Evolutionary conservation across 257 asterid species (phyloP).

Genomic region (Primulina eburnea): DNA sequence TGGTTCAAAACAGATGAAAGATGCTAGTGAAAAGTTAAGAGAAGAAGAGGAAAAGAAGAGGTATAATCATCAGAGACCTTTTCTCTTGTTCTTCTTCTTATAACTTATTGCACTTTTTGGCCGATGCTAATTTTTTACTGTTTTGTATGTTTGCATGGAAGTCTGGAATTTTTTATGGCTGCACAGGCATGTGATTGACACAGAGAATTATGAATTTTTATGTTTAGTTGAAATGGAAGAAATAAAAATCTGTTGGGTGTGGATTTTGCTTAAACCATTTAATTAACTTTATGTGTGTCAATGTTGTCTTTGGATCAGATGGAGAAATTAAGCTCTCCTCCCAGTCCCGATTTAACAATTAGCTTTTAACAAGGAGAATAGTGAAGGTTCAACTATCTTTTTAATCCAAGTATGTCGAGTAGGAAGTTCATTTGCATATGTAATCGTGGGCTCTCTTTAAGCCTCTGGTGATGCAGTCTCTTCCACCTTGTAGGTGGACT

Average conservation of each 20-base stretch:
- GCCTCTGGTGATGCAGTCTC: neutral
- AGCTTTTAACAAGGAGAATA: no score
- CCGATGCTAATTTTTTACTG: slow-evolving; percentile 4
- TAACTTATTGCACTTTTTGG: slow-evolving; percentile 7
- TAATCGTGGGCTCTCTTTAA: neutral
- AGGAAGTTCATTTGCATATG: neutral
- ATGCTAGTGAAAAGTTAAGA: slow-evolving; percentile 61
- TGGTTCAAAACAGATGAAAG: slow-evolving; percentile 63
- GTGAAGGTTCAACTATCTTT: neutral
- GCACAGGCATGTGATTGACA: neutral
- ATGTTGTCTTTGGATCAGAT: neutral
- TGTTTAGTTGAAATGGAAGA: slow-evolving; percentile 7
- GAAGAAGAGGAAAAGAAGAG: slow-evolving; percentile 88
- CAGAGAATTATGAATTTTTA: neutral
- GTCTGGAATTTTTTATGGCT: neutral
- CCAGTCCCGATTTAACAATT: no score
- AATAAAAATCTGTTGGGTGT: neutral
- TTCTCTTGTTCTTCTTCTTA: slow-evolving; percentile 10
- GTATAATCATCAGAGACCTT: slow-evolving; percentile 40
- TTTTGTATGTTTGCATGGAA: neutral
- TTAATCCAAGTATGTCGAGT: neutral
- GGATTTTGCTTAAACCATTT: slow-evolving; percentile 6
- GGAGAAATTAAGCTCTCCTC: neutral
- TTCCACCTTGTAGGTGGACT: neutral
- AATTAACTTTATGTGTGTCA: neutral